Evolutionary conservation across 2,329 filamentous ascomycete species (phyloP), one percentile per base, ranked within the genome.

Genomic region (Xylariales sp.): DNA sequence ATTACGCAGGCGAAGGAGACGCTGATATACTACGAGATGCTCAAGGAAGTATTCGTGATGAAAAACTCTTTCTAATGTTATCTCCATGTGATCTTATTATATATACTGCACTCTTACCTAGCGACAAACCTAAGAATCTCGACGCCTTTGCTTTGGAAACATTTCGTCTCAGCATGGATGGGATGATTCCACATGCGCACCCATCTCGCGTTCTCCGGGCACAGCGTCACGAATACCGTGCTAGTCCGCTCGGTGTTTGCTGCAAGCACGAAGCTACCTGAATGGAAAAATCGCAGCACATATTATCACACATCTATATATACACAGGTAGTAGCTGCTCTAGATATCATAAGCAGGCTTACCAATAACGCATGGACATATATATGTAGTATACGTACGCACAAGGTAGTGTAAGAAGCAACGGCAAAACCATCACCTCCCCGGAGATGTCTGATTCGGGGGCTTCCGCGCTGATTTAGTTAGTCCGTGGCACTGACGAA

Each of bases 121-220:
- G 7, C 48, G 12, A 43, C 28, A 9, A 53, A 43, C 39, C 6
- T n/a, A 9, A 56, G 9, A 16, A 56, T 28, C 18, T 9, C 3
- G 28, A 8, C 49, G 5, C 7, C 45, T 36, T 56, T 34, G 52
- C 57, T 62, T 56, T 65, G 57, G 45, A 63, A 57, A 52, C 52
- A 58, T 32, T 18, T 16, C 34, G 14, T 3, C 53, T 66, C 6
- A 41, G 63, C 53, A 5, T 36, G 23, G 59, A 30, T 12, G 18
- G 32, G 10, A 8, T 63, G 64, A 63, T 67, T 67, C 64, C 59
- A 63, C 54, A 63, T 59, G n/a, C 16, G 39, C 59, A 30, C 34
- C 45, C 43, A 36, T 49, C 46, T 62, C 49, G 49, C 58, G 32
- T n/a, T 34, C 58, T 28, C 58, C 28, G 39, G n/a, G 39, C 23